A percentile compares a stretch with the other conserved stretches of the same genome.
phyloP scores from a whole-genome alignment of 805 yeast genomes.

The Myxozyma mucilagina region DNA sequence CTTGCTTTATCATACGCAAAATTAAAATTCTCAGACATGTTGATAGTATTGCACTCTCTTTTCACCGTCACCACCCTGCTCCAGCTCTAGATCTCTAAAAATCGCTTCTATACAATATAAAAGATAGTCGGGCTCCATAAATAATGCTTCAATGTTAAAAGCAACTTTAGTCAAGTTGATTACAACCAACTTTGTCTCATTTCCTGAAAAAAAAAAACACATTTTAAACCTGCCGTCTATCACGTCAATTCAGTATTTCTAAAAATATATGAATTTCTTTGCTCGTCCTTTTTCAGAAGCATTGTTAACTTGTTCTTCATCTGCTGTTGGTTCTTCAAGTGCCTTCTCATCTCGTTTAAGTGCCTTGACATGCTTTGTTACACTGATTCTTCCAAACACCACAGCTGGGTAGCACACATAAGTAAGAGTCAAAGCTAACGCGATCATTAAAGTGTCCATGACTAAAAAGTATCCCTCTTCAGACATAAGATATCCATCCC shows the following conservation, averaged over 20 bases:
- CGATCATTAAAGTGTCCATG: slow-evolving; percentile 58
- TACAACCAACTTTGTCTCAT: not conserved
- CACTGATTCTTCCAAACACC: slow-evolving; percentile 11
- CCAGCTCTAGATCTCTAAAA: too few relatives aligned
- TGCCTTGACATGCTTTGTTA: not conserved
- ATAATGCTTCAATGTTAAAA: too few relatives aligned
- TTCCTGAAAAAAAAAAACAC: not conserved
- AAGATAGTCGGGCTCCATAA: too few relatives aligned
- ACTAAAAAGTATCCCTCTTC: slow-evolving; percentile 56
- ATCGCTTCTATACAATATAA: too few relatives aligned
- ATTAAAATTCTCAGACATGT: too few relatives aligned
- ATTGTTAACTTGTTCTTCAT: not conserved
- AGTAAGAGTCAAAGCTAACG: slow-evolving; percentile 39
- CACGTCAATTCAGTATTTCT: too few relatives aligned
- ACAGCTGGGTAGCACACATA: slow-evolving; percentile 20
- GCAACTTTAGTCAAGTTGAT: not conserved
- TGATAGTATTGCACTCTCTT: too few relatives aligned
- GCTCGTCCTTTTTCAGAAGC: not conserved
- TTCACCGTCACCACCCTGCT: too few relatives aligned
- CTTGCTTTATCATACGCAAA: too few relatives aligned
- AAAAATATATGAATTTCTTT: too few relatives aligned
- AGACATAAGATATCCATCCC: slow-evolving; percentile 59
- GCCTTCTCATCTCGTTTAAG: not conserved
- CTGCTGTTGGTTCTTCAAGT: not conserved
- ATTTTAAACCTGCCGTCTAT: not conserved